phyloP scores from a whole-genome alignment of 345 rosid species.

The Abelmoschus esculentus region DNA sequence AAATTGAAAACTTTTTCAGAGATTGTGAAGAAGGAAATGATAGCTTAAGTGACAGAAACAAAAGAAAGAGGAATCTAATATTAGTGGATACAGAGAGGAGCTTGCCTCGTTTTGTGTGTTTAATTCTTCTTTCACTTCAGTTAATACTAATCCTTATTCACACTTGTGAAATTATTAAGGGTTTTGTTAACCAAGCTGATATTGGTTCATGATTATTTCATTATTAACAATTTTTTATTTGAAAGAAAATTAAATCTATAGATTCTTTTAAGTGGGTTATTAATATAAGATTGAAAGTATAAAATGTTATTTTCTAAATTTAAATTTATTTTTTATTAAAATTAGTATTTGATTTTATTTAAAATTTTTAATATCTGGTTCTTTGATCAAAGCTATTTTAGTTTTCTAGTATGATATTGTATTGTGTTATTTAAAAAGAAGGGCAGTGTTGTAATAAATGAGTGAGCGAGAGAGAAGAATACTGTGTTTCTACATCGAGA shows the following conservation, averaged over 20 bases:
- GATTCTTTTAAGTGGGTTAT: not conserved
- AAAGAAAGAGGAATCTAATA: conserved; percentile 2
- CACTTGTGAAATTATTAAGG: not conserved
- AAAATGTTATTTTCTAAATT: too few relatives aligned
- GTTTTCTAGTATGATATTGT: too few relatives aligned
- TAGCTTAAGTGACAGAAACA: not conserved
- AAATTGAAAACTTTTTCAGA: conserved; percentile 8
- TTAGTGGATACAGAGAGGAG: conserved; percentile 4
- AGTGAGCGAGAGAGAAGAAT: too few relatives aligned
- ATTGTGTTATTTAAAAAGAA: too few relatives aligned
- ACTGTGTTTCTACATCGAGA: not conserved
- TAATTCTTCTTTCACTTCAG: conserved; percentile 16
- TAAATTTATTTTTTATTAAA: too few relatives aligned
- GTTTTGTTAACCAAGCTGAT: not conserved
- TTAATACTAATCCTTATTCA: not conserved
- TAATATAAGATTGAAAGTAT: too few relatives aligned
- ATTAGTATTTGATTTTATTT: too few relatives aligned
- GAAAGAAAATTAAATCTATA: not conserved
- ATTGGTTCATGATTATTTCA: not conserved
- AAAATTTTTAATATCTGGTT: too few relatives aligned
- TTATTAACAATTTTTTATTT: too few relatives aligned
- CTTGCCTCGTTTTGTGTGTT: conserved; percentile 25
- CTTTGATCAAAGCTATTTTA: too few relatives aligned
- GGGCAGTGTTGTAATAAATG: too few relatives aligned
- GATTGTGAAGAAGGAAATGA: not conserved